Conservation (phyloP, 306 rosid species). For the Alnus glutinosa region DNA sequence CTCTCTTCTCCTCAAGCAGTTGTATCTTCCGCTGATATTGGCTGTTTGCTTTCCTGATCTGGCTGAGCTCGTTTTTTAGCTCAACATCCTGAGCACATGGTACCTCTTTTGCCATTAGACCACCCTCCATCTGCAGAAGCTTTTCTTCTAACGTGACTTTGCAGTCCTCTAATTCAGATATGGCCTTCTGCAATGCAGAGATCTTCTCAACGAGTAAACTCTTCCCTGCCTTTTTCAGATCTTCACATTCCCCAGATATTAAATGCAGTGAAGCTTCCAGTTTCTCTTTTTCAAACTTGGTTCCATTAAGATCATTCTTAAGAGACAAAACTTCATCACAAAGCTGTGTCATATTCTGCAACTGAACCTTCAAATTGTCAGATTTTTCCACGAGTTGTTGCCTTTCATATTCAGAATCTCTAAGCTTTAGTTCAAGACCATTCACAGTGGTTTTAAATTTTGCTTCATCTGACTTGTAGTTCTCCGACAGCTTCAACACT, state of each 20-base stretch:
- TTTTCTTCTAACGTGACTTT: slow-evolving; percentile 50
- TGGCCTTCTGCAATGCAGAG: slow-evolving; percentile 35
- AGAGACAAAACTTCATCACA: slow-evolving; percentile 44
- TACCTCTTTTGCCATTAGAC: slow-evolving; percentile 44
- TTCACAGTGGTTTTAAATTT: slow-evolving; percentile 35
- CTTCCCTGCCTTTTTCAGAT: slow-evolving; percentile 50
- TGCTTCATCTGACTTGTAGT: slow-evolving; percentile 45
- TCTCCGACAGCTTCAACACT: slow-evolving; percentile 46
- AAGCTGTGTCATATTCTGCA: slow-evolving; percentile 41
- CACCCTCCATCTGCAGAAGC: slow-evolving; percentile 50
- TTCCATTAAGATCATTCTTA: slow-evolving; percentile 40
- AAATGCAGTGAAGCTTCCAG: slow-evolving; percentile 45
- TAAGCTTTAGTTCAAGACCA: slow-evolving; percentile 48
- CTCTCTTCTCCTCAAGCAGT: slow-evolving; percentile 43
- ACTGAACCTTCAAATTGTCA: slow-evolving; percentile 34
- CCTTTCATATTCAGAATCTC: slow-evolving; percentile 46
- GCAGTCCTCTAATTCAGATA: slow-evolving; percentile 43
- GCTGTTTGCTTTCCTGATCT: slow-evolving; percentile 33
- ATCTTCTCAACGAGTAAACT: slow-evolving; percentile 32
- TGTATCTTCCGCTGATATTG: slow-evolving; percentile 33
- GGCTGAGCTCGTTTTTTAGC: slow-evolving; percentile 40
- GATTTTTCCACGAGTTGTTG: slow-evolving; percentile 48
- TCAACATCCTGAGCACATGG: slow-evolving; percentile 31
- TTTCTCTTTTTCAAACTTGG: slow-evolving; percentile 45
- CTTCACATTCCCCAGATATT: slow-evolving; percentile 48